Conservation (phyloP, 768 basidiomycete species). For the Rickenella mellea region DNA sequence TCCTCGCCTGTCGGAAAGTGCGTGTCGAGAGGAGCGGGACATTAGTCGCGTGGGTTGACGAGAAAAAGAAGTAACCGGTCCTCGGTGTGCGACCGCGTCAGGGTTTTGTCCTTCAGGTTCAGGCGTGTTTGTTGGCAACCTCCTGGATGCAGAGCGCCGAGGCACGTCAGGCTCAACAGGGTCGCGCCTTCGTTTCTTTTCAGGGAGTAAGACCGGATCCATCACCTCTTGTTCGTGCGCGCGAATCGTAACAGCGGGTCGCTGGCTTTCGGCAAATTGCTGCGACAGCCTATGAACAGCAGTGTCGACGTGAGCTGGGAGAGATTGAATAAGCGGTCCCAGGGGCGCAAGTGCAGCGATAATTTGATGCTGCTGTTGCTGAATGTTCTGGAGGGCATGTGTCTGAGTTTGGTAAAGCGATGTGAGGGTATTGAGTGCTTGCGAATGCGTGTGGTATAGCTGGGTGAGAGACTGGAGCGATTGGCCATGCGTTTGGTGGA, state of each 20-base stretch:
- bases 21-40: too few relatives aligned
- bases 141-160: not conserved
- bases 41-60: too few relatives aligned
- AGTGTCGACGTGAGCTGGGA: conserved; percentile 55
- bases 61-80: too few relatives aligned
- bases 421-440: conserved; percentile 30
- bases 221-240: not conserved
- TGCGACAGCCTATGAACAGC: not conserved
- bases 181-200: not conserved
- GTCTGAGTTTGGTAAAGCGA: conserved; percentile 21
- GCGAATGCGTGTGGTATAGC: conserved; percentile 19
- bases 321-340: conserved; percentile 47
- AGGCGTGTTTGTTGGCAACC: not conserved
- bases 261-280: not conserved
- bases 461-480: conserved; percentile 6
- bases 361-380: conserved; percentile 52
- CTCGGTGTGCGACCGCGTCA: too few relatives aligned
- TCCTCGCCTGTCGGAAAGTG: too few relatives aligned
- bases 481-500: too few relatives aligned
- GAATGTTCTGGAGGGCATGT: conserved; percentile 47
- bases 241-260: not conserved
- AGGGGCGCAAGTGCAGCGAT: conserved; percentile 48
- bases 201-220: not conserved
- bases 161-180: not conserved
- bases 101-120: too few relatives aligned